Evolutionary conservation across 2,329 filamentous ascomycete species (phyloP).

Genomic region (Ophiosphaerella narmari): DNA sequence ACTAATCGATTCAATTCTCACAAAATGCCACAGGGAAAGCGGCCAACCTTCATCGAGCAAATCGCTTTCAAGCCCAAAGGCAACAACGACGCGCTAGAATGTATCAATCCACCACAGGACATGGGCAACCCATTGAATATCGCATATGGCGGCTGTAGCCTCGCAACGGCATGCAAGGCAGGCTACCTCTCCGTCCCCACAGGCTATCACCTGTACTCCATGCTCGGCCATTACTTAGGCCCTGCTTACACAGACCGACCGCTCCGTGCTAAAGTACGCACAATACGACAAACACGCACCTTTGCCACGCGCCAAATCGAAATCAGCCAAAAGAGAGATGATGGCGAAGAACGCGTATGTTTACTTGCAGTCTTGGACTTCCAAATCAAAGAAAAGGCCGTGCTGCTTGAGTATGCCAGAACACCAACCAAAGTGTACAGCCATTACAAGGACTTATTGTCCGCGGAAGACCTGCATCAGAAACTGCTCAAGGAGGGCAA

Average conservation of each 20-base stretch:
- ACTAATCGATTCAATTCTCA: neutral
- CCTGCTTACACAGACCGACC: constrained; percentile 50
- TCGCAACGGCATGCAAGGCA: constrained; percentile 49
- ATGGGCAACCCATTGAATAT: constrained; percentile 45
- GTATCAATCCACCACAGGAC: constrained; percentile 38
- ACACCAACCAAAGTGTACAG: constrained; percentile 42
- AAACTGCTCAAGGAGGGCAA: constrained; percentile 14
- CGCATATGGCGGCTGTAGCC: constrained; percentile 55
- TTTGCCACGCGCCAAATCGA: constrained; percentile 56
- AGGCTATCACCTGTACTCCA: constrained; percentile 52
- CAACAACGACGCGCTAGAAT: constrained; percentile 16
- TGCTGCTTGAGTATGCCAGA: constrained; percentile 47
- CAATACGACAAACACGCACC: constrained; percentile 51
- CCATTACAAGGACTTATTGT: constrained; percentile 17
- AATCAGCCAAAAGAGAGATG: constrained; percentile 48
- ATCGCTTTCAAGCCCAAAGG: constrained; percentile 14
- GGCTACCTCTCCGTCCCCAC: constrained; percentile 47
- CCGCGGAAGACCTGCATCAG: neutral
- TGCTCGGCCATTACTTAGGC: constrained; percentile 54
- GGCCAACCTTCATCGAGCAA: constrained; percentile 16
- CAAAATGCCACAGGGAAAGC: constrained; percentile 4
- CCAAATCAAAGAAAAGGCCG: constrained; percentile 47
- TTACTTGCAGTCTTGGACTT: constrained; percentile 55
- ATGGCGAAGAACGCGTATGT: constrained; percentile 46
- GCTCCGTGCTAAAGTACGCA: constrained; percentile 45